Conservation (phyloP, 768 basidiomycete genomes). For the Tricholoma furcatifolium region DNA sequence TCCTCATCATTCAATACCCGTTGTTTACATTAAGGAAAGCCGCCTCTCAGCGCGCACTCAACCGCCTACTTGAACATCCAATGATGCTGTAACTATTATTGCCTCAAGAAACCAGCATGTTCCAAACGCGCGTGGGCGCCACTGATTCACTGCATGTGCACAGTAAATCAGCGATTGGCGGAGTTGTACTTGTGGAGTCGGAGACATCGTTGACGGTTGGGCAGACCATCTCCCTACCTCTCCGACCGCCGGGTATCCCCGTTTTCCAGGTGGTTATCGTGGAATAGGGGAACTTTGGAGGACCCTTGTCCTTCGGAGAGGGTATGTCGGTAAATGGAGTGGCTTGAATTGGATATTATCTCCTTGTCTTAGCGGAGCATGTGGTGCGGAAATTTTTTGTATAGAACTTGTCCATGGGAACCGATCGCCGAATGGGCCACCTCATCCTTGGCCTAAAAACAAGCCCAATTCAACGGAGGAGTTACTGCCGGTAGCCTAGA, state of each 20-base stretch:
- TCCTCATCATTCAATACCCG: background rate
- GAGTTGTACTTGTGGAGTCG: background rate
- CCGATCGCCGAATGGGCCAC: too few species aligned
- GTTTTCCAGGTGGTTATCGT: too few species aligned
- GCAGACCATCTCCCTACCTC: background rate
- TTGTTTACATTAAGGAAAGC: background rate
- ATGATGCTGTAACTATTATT: background rate
- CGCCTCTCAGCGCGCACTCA: background rate
- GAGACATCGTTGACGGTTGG: background rate
- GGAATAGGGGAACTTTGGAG: background rate
- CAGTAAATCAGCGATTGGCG: background rate
- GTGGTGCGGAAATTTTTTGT: background rate
- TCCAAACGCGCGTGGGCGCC: slow-evolving; percentile 1
- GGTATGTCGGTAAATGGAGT: background rate
- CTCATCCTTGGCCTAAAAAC: too few species aligned
- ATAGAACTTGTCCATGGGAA: too few species aligned
- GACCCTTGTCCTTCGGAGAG: background rate
- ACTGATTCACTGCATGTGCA: background rate
- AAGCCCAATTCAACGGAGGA: too few species aligned
- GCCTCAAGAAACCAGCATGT: background rate
- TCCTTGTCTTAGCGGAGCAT: background rate
- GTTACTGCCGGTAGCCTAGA: too few species aligned
- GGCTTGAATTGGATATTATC: background rate
- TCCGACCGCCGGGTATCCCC: background rate
- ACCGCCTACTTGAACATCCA: background rate